phyloP scores from a whole-genome alignment of 805 yeast genomes.

The Spathaspora arborariae region DNA sequence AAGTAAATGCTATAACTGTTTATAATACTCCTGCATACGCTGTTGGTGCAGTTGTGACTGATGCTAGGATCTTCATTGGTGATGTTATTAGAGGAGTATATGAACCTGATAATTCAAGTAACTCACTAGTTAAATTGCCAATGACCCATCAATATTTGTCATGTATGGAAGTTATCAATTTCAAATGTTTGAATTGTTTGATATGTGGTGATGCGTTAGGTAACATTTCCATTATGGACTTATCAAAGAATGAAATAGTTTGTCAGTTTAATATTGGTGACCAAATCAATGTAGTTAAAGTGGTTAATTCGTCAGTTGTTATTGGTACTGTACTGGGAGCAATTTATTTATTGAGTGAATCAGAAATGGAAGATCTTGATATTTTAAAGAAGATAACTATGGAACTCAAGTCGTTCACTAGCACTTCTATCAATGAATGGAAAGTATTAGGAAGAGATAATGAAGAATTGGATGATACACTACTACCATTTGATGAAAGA shows the following conservation, averaged over 20 bases:
- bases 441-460: background rate
- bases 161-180: background rate
- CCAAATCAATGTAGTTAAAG: slow-evolving; percentile 5
- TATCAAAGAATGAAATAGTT: background rate
- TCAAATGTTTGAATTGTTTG: background rate
- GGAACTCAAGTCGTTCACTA: background rate
- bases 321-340: slow-evolving; percentile 11
- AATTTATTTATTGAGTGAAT: slow-evolving; percentile 5
- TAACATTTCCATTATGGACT: background rate
- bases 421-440: background rate
- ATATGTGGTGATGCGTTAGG: slow-evolving; percentile 7
- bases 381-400: background rate
- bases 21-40: background rate
- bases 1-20: background rate
- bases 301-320: slow-evolving; percentile 2
- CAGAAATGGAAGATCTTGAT: background rate
- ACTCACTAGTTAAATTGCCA: background rate
- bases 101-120: background rate
- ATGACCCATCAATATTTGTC: background rate
- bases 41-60: background rate
- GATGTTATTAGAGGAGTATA: background rate
- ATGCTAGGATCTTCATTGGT: background rate
- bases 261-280: slow-evolving; percentile 4
- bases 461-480: background rate
- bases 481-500: background rate